Conservation (phyloP, 495 filamentous ascomycete genomes). For the Talaromyces ruber region DNA sequence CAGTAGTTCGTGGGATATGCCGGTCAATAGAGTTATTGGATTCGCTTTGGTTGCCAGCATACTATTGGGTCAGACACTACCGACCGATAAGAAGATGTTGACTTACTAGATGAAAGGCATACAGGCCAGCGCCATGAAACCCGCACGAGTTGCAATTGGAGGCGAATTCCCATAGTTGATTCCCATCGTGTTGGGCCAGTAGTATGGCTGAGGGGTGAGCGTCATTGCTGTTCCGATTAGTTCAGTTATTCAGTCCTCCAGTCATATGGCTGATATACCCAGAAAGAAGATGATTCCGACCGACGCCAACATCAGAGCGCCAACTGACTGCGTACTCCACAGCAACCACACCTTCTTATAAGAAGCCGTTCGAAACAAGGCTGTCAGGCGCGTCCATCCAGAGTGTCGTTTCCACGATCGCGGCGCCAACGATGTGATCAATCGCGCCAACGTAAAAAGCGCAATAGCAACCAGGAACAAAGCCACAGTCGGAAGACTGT, state of each 20-base stretch:
- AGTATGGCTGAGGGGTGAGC: slow-evolving; percentile 44
- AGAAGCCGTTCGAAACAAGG: background rate
- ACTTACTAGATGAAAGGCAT: slow-evolving; percentile 43
- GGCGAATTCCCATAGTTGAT: slow-evolving; percentile 39
- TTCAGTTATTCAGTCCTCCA: background rate
- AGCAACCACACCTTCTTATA: background rate
- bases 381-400: slow-evolving; percentile 1
- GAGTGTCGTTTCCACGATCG: slow-evolving; percentile 6
- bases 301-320: slow-evolving; percentile 10
- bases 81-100: slow-evolving; percentile 5
- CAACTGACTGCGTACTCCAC: background rate
- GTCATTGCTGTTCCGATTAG: slow-evolving; percentile 28
- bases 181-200: slow-evolving; percentile 42
- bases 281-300: slow-evolving; percentile 13
- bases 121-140: slow-evolving; percentile 43
- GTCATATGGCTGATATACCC: slow-evolving; percentile 16
- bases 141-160: slow-evolving; percentile 42
- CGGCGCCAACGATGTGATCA: slow-evolving; percentile 8
- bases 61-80: slow-evolving; percentile 2
- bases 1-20: slow-evolving; percentile 47
- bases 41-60: slow-evolving; percentile 24
- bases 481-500: slow-evolving; percentile 37
- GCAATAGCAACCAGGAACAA: slow-evolving; percentile 39
- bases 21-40: slow-evolving; percentile 42
- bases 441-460: slow-evolving; percentile 34